These are phyloP conservation scores for Copromyces sp. DNA, from an alignment of 495 filamentous ascomycete species.

Conservation along the genomic window DNA sequence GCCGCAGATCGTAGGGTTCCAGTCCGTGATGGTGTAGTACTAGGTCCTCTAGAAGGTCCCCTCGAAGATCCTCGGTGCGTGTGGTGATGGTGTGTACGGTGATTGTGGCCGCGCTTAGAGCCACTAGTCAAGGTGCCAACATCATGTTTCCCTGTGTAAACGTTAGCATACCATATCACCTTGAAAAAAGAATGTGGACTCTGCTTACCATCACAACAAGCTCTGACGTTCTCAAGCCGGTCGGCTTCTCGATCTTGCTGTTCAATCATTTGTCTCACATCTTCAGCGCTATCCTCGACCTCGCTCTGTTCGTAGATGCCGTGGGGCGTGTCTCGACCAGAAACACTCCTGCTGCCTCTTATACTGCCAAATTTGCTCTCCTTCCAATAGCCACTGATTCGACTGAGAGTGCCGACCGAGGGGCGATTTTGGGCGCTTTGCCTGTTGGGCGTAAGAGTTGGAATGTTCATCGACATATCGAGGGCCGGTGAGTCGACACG, in stretches of 20 bases:
- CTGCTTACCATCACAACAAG: constrained; percentile 90
- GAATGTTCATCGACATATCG: constrained; percentile 31
- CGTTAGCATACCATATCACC: constrained; percentile 12
- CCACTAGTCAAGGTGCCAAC: constrained; percentile 44
- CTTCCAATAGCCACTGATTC: constrained; percentile 37
- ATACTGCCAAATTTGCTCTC: constrained; percentile 37
- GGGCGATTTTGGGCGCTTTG: constrained; percentile 23
- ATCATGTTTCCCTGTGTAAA: constrained; percentile 59
- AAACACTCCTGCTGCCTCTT: constrained; percentile 31
- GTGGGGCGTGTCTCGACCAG: constrained; percentile 24
- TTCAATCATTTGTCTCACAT: constrained; percentile 65
- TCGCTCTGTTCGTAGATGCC: constrained; percentile 62
- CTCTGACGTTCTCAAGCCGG: constrained; percentile 85
- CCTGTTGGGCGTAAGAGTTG: constrained; percentile 35
- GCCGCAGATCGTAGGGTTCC: constrained; percentile 22
- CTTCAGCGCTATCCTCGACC: constrained; percentile 67
- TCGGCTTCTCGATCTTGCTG: constrained; percentile 63
- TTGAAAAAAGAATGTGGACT: neutral
- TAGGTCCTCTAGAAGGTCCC: constrained; percentile 17
- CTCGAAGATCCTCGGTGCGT: constrained; percentile 28
- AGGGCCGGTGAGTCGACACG: constrained; percentile 47
- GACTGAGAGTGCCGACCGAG: constrained; percentile 29
- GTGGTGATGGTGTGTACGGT: constrained; percentile 19
- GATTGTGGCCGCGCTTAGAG: constrained; percentile 28
- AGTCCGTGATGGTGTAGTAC: constrained; percentile 21